Conservation (phyloP, 306 rosid species). For the Ormosia emarginata region DNA sequence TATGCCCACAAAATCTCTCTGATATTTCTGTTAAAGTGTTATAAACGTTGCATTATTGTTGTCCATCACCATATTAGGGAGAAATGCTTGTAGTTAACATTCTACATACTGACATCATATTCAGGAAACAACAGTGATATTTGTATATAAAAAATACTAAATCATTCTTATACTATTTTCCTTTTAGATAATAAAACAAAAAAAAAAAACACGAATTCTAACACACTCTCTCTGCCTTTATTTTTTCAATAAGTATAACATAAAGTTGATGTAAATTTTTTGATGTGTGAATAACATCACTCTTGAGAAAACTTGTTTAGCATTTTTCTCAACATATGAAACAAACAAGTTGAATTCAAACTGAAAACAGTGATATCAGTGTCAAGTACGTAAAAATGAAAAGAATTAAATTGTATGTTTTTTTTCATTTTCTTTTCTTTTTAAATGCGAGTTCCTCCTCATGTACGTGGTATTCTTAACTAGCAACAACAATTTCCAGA, state of each 20-base stretch:
- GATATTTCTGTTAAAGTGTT: constrained; percentile 26
- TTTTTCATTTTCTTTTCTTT: neutral
- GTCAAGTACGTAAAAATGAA: neutral
- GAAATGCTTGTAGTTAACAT: neutral
- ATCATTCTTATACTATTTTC: too few species aligned
- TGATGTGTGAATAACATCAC: too few species aligned
- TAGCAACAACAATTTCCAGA: neutral
- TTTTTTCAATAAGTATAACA: too few species aligned
- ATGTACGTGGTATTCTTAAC: neutral
- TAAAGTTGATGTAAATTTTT: too few species aligned
- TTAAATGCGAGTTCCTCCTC: neutral
- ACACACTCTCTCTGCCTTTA: too few species aligned
- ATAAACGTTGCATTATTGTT: constrained; percentile 6
- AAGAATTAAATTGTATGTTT: too few species aligned
- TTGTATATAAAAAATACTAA: too few species aligned
- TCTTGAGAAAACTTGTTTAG: neutral
- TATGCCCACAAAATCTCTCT: constrained; percentile 8
- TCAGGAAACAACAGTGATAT: neutral
- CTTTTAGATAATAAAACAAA: too few species aligned
- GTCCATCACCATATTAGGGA: neutral
- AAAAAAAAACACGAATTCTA: too few species aligned
- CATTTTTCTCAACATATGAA: neutral
- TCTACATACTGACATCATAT: neutral
- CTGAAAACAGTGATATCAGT: neutral
- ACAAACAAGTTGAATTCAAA: neutral